A percentile compares a stretch with the other conserved stretches of the same genome.
Conservation (phyloP, 2,329 filamentous ascomycete species). For the Colletotrichum noveboracense region DNA sequence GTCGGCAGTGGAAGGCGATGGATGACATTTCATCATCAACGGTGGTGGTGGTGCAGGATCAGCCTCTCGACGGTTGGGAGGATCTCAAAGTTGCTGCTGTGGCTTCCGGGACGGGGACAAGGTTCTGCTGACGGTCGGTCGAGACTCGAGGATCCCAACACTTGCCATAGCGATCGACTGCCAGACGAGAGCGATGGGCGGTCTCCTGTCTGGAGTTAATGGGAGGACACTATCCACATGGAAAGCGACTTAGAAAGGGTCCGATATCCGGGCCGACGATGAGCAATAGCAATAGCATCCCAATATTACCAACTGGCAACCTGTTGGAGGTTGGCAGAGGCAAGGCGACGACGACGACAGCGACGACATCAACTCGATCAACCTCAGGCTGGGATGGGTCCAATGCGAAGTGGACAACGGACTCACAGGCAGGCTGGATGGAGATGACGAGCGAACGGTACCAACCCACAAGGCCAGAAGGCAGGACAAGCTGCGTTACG, state of each 20-base stretch:
- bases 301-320: not conserved
- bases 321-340: not conserved
- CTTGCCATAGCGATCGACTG: not conserved
- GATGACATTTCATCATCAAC: not conserved
- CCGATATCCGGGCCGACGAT: not conserved
- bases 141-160: not conserved
- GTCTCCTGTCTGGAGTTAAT: not conserved
- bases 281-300: not conserved
- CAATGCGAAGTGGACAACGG: not conserved
- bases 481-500: not conserved
- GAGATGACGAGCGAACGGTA: not conserved
- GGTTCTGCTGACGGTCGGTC: not conserved
- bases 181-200: not conserved
- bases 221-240: not conserved
- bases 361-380: not conserved
- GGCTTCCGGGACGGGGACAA: not conserved
- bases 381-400: constrained; percentile 5
- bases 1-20: constrained; percentile 1
- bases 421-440: not conserved
- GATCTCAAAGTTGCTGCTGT: not conserved
- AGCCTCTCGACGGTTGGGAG: not conserved
- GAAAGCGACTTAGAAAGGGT: not conserved
- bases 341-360: not conserved
- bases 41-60: not conserved
- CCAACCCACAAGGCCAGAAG: not conserved